phyloP scores from a whole-genome alignment of 1,284 basidiomycete species.

The Cryptococcus hybrid region DNA sequence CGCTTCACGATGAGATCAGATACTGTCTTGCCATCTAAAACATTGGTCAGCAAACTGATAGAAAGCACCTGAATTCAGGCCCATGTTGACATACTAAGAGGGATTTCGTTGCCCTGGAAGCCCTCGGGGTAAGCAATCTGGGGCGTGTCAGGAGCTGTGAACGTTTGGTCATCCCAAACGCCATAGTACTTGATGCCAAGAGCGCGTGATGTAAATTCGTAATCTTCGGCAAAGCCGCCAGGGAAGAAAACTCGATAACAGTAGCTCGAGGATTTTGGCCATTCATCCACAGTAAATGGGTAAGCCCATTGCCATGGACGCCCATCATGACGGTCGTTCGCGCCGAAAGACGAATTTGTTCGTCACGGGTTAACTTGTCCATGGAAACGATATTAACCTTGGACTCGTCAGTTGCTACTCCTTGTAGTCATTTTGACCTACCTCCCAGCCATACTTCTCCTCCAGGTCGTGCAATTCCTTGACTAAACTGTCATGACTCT shows the following conservation, averaged over 20 bases:
- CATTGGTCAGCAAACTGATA: neutral
- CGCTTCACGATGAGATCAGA: slow-evolving; percentile 45
- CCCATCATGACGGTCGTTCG: slow-evolving; percentile 77
- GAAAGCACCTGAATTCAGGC: neutral
- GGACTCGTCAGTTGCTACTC: neutral
- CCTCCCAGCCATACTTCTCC: slow-evolving; percentile 72
- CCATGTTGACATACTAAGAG: slow-evolving; percentile 49
- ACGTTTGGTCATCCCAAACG: slow-evolving; percentile 71
- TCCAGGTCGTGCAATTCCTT: slow-evolving; percentile 58
- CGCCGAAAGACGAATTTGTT: slow-evolving; percentile 73
- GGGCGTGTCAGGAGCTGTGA: slow-evolving; percentile 56
- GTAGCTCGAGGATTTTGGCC: slow-evolving; percentile 45
- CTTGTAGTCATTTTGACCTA: slow-evolving; percentile 13
- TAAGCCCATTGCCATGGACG: slow-evolving; percentile 74
- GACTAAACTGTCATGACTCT: slow-evolving; percentile 51
- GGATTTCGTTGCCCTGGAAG: slow-evolving; percentile 55
- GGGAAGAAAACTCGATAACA: slow-evolving; percentile 74
- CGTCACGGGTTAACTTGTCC: slow-evolving; percentile 71
- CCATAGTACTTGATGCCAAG: slow-evolving; percentile 72
- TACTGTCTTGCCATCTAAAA: slow-evolving; percentile 50
- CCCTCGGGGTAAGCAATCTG: slow-evolving; percentile 52
- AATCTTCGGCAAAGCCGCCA: slow-evolving; percentile 74
- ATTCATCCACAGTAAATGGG: slow-evolving; percentile 75
- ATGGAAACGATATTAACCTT: slow-evolving; percentile 72
- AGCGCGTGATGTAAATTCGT: slow-evolving; percentile 62